Evolutionary conservation across 2,329 filamentous ascomycete species (phyloP), one percentile per base, ranked within the genome.

Genomic region (Aspergillus fumigatus): DNA sequence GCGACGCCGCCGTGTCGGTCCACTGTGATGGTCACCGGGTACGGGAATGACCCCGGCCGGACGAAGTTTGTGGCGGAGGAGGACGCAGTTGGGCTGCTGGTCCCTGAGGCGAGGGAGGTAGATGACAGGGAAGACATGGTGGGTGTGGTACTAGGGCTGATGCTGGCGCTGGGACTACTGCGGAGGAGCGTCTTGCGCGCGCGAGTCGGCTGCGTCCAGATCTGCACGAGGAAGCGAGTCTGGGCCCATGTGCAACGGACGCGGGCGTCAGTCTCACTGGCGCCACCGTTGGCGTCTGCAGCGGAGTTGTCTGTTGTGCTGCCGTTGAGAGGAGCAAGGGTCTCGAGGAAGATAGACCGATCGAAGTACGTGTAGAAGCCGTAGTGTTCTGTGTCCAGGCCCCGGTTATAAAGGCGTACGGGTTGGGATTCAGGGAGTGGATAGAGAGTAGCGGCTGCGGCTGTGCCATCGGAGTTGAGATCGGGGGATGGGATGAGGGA

Each of bases 341-440:
- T 86, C 64, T 86, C 85, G 59, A 96, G 80, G 77, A 93, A 96
- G 61, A 96, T 90, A 8, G 88, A 88, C 62, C 92, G 90, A 74
- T 92, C 87, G 73, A 89, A 97, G 78, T 96, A 95, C 0, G 84
- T 89, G 76, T 96, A 97, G 76, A 97, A 97, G 2, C 90, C 91
- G 73, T 95, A 97, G 74, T 96, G 91, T 72, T 97, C 93, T 0
- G 87, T 88, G 1, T 82, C 77, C 27, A 89, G 79, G 19, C 89
- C 92, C 21, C 92, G 88, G 71, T 97, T 90, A 72, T 87, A 97
- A 1, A 97, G 82, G 1, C 89, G 85, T 11, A 97, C 79, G 0
- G 91, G 93, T 67, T 97, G 94, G 58, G 78, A 75, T 0, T 80
- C 75, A 0, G 88, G 84, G 7, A 83, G 79, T 0, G 92, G 89